Percentiles rank a stretch among this genome's conserved stretches.
phyloP scores from a whole-genome alignment of 1,284 basidiomycete genomes.

The Malassezia psittaci region DNA sequence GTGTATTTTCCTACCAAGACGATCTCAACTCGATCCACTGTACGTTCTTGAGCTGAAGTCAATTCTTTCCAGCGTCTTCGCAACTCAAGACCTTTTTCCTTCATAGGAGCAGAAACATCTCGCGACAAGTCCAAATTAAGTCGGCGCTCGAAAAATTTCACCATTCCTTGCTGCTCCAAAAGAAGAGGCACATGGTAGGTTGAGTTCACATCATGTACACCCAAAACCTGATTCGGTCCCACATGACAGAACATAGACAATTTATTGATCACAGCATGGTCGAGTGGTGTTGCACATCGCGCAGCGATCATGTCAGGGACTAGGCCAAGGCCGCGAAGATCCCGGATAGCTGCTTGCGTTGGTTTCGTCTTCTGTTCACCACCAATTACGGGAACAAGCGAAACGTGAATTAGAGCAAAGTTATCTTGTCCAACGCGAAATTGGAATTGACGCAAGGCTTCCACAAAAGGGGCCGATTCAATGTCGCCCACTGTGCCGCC shows the following conservation, averaged over 20 bases:
- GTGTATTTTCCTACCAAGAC: conserved; percentile 97
- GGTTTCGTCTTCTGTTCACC: conserved; percentile 99
- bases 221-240: conserved; percentile 80
- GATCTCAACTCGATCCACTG: conserved; percentile 82
- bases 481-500: conserved; percentile 94
- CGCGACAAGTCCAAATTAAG: conserved; percentile 61
- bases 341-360: conserved; percentile 92
- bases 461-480: conserved; percentile 91
- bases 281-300: conserved; percentile 61
- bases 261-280: conserved; percentile 77
- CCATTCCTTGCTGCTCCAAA: conserved; percentile 80
- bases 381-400: conserved; percentile 93
- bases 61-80: conserved; percentile 70
- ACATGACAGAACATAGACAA: conserved; percentile 99
- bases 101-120: conserved; percentile 55
- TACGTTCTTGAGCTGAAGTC: conserved; percentile 74
- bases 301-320: conserved; percentile 93
- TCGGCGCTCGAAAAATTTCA: conserved; percentile 71
- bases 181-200: conserved; percentile 96
- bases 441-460: conserved; percentile 97
- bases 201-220: conserved; percentile 89
- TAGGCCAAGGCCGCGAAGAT: conserved; percentile 81
- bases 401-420: conserved; percentile 94
- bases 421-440: conserved; percentile 95
- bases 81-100: conserved; percentile 59